Percentiles rank a stretch among this genome's conserved stretches.
Evolutionary conservation across 495 filamentous ascomycete species (phyloP).

Genomic region (Venustampulla echinocandica): DNA sequence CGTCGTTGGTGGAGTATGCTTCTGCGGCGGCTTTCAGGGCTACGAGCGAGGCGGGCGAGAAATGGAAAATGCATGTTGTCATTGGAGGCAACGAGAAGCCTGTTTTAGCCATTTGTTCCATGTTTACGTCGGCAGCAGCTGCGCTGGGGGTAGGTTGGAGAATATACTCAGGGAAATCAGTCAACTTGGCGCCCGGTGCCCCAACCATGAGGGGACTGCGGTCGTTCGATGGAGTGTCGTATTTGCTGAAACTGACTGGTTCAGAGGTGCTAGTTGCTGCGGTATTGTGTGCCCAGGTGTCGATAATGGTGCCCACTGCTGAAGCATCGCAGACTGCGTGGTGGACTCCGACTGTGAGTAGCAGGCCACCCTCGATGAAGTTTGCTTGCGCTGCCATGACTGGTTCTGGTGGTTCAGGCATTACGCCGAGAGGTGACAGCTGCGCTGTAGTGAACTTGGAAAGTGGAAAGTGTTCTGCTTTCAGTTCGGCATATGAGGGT

Average conservation of each 20-base stretch:
- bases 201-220: not conserved
- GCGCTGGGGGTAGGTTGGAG: not conserved
- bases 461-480: slow-evolving; percentile 7
- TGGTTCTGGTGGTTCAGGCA: slow-evolving; percentile 19
- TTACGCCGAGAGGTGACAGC: slow-evolving; percentile 2
- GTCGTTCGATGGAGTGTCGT: slow-evolving; percentile 5
- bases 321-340: slow-evolving; percentile 30
- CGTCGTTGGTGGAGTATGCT: slow-evolving; percentile 12
- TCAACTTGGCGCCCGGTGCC: slow-evolving; percentile 3
- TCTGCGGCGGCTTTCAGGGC: slow-evolving; percentile 1
- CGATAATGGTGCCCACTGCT: slow-evolving; percentile 33
- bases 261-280: not conserved
- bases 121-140: not conserved
- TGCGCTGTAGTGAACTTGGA: slow-evolving; percentile 3
- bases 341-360: slow-evolving; percentile 41
- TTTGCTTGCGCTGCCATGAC: slow-evolving; percentile 46
- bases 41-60: slow-evolving; percentile 4
- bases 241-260: slow-evolving; percentile 1
- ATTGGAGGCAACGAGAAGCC: slow-evolving; percentile 2
- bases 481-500: slow-evolving; percentile 7
- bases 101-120: not conserved
- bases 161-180: slow-evolving; percentile 10
- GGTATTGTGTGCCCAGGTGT: slow-evolving; percentile 10
- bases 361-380: slow-evolving; percentile 41
- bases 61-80: slow-evolving; percentile 5